Conservation (phyloP, 2,329 filamentous ascomycete genomes). For the Periconia digitata region DNA sequence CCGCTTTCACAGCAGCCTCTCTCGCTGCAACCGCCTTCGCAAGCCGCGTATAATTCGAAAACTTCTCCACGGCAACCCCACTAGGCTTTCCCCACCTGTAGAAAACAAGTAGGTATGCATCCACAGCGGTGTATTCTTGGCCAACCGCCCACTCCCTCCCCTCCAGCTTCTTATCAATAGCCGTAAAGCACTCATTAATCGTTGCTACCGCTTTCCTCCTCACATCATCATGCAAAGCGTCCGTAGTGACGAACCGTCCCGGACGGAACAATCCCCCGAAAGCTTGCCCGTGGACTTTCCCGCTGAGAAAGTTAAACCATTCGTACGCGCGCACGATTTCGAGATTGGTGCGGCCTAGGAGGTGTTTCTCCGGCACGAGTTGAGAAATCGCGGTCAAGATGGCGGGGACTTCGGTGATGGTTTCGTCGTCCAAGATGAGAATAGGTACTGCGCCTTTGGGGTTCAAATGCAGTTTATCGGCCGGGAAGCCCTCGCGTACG, state of each 20-base stretch:
- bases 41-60: constrained; percentile 17
- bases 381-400: constrained; percentile 19
- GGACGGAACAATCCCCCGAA: constrained; percentile 21
- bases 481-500: constrained; percentile 11
- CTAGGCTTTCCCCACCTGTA: constrained; percentile 20
- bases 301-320: constrained; percentile 22
- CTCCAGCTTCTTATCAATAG: constrained; percentile 17
- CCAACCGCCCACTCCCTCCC: constrained; percentile 18
- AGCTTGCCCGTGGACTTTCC: constrained; percentile 19
- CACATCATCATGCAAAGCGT: constrained; percentile 9
- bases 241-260: constrained; percentile 13
- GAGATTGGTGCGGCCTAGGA: constrained; percentile 16
- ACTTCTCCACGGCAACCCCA: constrained; percentile 17
- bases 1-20: constrained; percentile 10
- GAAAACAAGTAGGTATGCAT: constrained; percentile 25
- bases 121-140: constrained; percentile 16
- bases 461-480: constrained; percentile 16
- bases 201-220: constrained; percentile 6
- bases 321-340: constrained; percentile 20
- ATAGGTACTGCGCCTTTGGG: constrained; percentile 25
- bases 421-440: constrained; percentile 16
- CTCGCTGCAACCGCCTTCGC: constrained; percentile 12
- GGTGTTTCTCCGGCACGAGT: constrained; percentile 14
- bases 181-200: constrained; percentile 10
- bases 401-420: constrained; percentile 24